Conservation (phyloP, 169 alveolate species). For the Ichthyophthirius multifiliis region DNA sequence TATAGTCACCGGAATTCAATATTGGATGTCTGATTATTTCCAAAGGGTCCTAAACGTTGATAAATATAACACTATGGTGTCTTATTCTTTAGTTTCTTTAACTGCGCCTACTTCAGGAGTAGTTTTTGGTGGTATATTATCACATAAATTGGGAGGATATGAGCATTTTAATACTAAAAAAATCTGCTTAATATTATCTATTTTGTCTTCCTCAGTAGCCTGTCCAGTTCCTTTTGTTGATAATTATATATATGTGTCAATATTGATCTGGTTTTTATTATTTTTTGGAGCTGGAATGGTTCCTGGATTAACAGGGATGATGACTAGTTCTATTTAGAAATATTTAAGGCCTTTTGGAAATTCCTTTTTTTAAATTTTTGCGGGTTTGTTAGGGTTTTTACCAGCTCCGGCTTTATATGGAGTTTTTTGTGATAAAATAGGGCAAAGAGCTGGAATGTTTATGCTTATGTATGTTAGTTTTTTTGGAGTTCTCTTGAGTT, state of each 20-base stretch:
- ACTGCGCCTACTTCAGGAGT: constrained; percentile 83
- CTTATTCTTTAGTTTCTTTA: constrained; percentile 61
- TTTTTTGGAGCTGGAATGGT: constrained; percentile 80
- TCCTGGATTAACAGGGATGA: constrained; percentile 72
- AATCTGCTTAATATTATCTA: constrained; percentile 47
- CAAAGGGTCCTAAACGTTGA: constrained; percentile 50
- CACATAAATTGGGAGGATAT: constrained; percentile 78
- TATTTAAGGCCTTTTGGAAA: constrained; percentile 61
- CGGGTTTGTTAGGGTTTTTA: constrained; percentile 71
- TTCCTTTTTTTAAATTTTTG: constrained; percentile 58
- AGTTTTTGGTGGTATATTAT: constrained; percentile 66
- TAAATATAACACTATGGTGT: constrained; percentile 43
- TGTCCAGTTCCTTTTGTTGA: constrained; percentile 62
- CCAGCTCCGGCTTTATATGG: constrained; percentile 84
- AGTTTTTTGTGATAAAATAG: constrained; percentile 16
- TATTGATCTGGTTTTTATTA: constrained; percentile 64
- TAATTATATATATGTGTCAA: constrained; percentile 34
- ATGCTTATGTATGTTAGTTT: neutral
- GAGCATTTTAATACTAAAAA: constrained; percentile 53
- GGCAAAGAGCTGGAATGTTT: constrained; percentile 22
- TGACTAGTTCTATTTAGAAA: constrained; percentile 55
- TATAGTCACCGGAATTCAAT: constrained; percentile 85
- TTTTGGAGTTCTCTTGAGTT: neutral
- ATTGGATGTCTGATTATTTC: constrained; percentile 84
- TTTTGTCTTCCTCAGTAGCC: constrained; percentile 47